Percentiles rank a stretch among this genome's conserved stretches.
These are phyloP conservation scores for Trichophyton equinum DNA, from an alignment of 2,329 filamentous ascomycete species.

Conservation along the genomic window DNA sequence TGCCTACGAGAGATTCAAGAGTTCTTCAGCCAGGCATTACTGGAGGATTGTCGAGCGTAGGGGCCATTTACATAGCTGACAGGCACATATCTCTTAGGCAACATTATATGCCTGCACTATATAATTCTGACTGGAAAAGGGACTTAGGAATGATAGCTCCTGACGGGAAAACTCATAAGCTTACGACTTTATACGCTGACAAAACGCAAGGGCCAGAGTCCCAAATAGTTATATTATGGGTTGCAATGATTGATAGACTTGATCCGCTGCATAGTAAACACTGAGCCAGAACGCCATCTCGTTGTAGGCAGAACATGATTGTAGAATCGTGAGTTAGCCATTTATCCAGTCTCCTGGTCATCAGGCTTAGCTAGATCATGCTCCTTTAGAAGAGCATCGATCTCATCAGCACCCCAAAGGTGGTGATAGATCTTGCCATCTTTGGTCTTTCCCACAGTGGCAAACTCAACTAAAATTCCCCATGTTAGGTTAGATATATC, in stretches of 20 bases:
- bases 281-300: background rate
- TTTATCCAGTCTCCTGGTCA: conserved; percentile 47
- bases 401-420: conserved; percentile 93
- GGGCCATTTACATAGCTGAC: too few relatives aligned
- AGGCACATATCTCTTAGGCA: too few relatives aligned
- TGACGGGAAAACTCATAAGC: too few relatives aligned
- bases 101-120: too few relatives aligned
- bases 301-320: background rate
- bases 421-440: conserved; percentile 97
- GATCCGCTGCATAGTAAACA: background rate
- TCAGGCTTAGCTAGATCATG: conserved; percentile 84
- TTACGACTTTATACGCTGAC: too few relatives aligned
- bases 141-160: too few relatives aligned
- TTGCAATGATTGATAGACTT: background rate
- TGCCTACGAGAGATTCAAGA: too few relatives aligned
- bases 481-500: conserved; percentile 3
- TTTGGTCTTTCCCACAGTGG: conserved; percentile 90
- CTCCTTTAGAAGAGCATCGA: conserved; percentile 84
- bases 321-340: background rate
- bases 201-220: too few relatives aligned
- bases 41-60: too few relatives aligned
- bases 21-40: too few relatives aligned
- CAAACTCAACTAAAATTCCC: conserved; percentile 67
- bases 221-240: too few relatives aligned
- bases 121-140: too few relatives aligned